These are phyloP conservation scores for Candida pini DNA, from an alignment of 805 yeast genomes.

Conservation along the genomic window DNA sequence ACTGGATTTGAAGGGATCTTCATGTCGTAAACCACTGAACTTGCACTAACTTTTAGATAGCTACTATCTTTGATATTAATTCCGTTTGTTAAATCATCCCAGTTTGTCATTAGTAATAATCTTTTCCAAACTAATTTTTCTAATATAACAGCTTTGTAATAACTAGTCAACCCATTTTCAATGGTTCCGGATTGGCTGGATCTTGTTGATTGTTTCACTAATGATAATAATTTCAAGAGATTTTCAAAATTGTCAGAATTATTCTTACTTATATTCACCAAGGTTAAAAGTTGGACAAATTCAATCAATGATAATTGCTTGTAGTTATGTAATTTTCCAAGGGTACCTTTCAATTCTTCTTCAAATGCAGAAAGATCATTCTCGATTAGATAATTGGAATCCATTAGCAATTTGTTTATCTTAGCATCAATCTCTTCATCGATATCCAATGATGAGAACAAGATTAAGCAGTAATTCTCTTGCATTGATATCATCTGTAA, in stretches of 20 bases:
- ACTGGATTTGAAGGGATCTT: conserved; percentile 6
- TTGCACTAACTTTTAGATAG: conserved; percentile 11
- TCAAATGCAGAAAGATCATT: conserved; percentile 11
- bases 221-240: conserved; percentile 48
- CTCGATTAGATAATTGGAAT: conserved; percentile 20
- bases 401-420: conserved; percentile 15
- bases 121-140: conserved; percentile 53
- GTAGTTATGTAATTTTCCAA: conserved; percentile 30
- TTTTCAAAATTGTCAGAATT: conserved; percentile 37
- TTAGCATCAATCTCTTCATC: conserved; percentile 21
- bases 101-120: conserved; percentile 47
- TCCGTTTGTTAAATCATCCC: conserved; percentile 33
- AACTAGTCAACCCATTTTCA: background rate
- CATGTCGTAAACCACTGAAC: conserved; percentile 7
- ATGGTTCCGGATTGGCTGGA: conserved; percentile 2
- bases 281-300: conserved; percentile 43
- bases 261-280: conserved; percentile 43
- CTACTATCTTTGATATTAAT: conserved; percentile 9
- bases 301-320: conserved; percentile 38
- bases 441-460: conserved; percentile 18
- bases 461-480: conserved; percentile 25
- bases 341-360: conserved; percentile 13
- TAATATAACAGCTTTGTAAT: conserved; percentile 7
- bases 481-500: conserved; percentile 18
- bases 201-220: conserved; percentile 29